Percentiles rank a stretch among this genome's conserved stretches.
Evolutionary conservation across 306 rosid genomes (phyloP).

Genomic region (Prunus salicina): DNA sequence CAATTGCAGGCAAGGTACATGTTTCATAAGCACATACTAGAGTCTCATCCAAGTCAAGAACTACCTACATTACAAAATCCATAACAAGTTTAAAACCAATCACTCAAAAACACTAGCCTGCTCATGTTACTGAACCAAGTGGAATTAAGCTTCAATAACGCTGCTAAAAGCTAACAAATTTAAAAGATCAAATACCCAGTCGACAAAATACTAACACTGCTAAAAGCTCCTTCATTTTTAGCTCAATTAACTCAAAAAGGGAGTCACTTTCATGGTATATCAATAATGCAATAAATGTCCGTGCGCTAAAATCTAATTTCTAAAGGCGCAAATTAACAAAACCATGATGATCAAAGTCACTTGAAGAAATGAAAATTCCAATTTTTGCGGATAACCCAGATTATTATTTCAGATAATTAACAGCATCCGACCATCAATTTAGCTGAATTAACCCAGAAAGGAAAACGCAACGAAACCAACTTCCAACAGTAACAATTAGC

Average conservation of each 20-base stretch:
- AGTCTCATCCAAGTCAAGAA: conserved; percentile 94
- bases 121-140: no score
- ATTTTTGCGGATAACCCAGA: neutral
- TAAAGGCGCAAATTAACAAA: neutral
- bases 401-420: neutral
- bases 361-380: neutral
- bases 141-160: neutral
- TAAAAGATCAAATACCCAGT: no score
- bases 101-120: no score
- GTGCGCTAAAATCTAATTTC: neutral
- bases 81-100: neutral
- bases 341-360: neutral
- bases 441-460: neutral
- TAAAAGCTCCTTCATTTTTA: neutral
- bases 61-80: conserved; percentile 55
- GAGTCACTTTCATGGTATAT: neutral
- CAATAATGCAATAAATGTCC: neutral
- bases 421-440: neutral
- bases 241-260: neutral
- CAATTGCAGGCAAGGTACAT: conserved; percentile 60
- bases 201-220: neutral
- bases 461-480: neutral
- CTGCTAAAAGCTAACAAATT: neutral
- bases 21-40: conserved; percentile 84
- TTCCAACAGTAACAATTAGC: neutral